A percentile compares a stretch with the other conserved stretches of the same genome.
Evolutionary conservation across 2,329 filamentous ascomycete genomes (phyloP).

Genomic region (Lizonia empirigonia): DNA sequence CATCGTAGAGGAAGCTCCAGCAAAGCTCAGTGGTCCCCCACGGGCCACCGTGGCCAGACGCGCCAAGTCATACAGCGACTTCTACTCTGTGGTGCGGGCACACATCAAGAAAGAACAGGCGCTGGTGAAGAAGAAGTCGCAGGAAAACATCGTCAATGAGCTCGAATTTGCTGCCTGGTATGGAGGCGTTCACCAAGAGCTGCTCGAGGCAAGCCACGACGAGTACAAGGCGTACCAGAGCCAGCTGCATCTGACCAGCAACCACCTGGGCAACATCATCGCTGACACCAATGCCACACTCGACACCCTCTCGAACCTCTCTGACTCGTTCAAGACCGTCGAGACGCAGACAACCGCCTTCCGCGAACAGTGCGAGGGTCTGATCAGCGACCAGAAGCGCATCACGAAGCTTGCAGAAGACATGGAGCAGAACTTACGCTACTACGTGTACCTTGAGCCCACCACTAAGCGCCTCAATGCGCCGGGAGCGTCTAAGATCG

Average conservation of each 20-base stretch:
- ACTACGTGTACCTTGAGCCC: constrained; percentile 91
- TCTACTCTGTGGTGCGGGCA: constrained; percentile 67
- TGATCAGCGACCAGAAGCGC: constrained; percentile 80
- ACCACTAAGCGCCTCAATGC: constrained; percentile 90
- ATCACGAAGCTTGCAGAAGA: constrained; percentile 80
- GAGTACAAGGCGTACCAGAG: constrained; percentile 84
- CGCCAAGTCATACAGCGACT: constrained; percentile 79
- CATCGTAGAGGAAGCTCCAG: constrained; percentile 61
- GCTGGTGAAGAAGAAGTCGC: constrained; percentile 44
- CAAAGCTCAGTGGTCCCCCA: constrained; percentile 65
- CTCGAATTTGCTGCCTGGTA: constrained; percentile 66
- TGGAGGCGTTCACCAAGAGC: constrained; percentile 64
- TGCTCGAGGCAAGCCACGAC: constrained; percentile 82
- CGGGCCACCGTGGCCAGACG: constrained; percentile 68
- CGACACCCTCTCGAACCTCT: constrained; percentile 75
- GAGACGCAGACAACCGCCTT: constrained; percentile 92
- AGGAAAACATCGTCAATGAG: constrained; percentile 59
- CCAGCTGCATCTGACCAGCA: constrained; percentile 78
- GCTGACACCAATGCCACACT: constrained; percentile 77
- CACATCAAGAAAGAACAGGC: constrained; percentile 61
- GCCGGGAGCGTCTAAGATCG: constrained; percentile 83
- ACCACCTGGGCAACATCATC: constrained; percentile 80
- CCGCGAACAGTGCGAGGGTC: constrained; percentile 86
- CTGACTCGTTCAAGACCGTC: constrained; percentile 84
- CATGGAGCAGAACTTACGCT: constrained; percentile 87